Conservation (phyloP, 2,329 filamentous ascomycete genomes). For the Diaporthe destruens region DNA sequence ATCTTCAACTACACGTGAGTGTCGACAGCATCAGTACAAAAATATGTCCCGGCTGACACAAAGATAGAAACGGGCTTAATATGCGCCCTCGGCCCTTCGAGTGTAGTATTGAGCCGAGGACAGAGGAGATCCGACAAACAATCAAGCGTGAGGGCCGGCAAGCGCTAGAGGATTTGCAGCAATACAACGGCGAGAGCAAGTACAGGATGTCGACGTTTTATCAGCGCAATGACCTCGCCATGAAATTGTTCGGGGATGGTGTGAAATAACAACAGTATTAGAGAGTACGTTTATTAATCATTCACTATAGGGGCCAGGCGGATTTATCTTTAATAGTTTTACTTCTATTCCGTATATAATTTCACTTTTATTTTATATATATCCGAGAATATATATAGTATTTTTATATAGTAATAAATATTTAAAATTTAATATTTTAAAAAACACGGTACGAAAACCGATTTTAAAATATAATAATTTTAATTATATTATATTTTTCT, state of each 20-base stretch:
- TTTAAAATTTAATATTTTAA: no score
- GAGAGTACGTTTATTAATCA: not conserved
- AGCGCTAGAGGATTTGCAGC: constrained; percentile 63
- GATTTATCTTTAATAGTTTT: not conserved
- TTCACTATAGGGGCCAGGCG: not conserved
- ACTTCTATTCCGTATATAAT: no score
- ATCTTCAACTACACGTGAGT: constrained; percentile 68
- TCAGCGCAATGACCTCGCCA: constrained; percentile 50
- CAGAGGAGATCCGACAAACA: constrained; percentile 59
- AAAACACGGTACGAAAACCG: no score
- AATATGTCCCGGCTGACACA: not conserved
- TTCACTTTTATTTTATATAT: no score
- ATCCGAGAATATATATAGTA: no score
- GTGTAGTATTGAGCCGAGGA: constrained; percentile 65
- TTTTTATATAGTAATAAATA: no score
- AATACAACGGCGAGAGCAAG: constrained; percentile 68
- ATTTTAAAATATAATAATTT: no score
- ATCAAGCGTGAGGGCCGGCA: constrained; percentile 66
- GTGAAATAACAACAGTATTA: constrained; percentile 4
- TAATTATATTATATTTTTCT: no score
- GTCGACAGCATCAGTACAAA: not conserved
- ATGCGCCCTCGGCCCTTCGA: constrained; percentile 69
- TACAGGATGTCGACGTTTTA: constrained; percentile 69
- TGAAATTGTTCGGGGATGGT: constrained; percentile 49
- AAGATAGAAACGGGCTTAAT: constrained; percentile 66